Conservation (phyloP, 2,329 filamentous ascomycete species). For the Alternaria novae-zelandiae region DNA sequence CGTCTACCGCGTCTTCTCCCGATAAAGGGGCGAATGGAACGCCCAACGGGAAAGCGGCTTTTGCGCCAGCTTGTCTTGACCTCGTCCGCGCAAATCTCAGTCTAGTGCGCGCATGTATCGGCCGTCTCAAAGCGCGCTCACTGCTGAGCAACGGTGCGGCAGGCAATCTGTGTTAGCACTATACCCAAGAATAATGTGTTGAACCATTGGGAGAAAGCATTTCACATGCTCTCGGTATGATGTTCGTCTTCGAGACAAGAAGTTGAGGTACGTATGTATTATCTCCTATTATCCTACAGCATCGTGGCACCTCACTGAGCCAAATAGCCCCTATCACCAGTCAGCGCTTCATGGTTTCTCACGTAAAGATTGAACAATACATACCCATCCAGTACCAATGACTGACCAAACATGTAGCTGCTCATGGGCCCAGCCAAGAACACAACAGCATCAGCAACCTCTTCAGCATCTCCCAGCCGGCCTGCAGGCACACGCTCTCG, state of each 20-base stretch:
- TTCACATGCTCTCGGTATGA: neutral
- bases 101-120: constrained; percentile 13
- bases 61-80: constrained; percentile 11
- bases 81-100: constrained; percentile 10
- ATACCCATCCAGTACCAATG: constrained; percentile 17
- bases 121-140: constrained; percentile 9
- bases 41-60: neutral
- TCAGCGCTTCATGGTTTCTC: neutral
- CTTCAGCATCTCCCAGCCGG: constrained; percentile 13
- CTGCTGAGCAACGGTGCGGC: constrained; percentile 1
- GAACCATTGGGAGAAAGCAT: neutral
- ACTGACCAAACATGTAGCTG: constrained; percentile 18
- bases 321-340: neutral
- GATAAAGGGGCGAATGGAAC: neutral
- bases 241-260: neutral
- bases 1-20: constrained; percentile 2
- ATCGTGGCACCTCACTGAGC: constrained; percentile 3
- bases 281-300: neutral
- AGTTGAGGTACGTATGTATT: neutral
- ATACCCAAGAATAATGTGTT: neutral
- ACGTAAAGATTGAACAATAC: neutral
- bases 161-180: neutral
- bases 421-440: constrained; percentile 15
- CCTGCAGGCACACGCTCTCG: constrained; percentile 11
- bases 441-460: constrained; percentile 14